Conservation (phyloP, 2,329 filamentous ascomycete genomes). For the Diaporthe sp. region DNA sequence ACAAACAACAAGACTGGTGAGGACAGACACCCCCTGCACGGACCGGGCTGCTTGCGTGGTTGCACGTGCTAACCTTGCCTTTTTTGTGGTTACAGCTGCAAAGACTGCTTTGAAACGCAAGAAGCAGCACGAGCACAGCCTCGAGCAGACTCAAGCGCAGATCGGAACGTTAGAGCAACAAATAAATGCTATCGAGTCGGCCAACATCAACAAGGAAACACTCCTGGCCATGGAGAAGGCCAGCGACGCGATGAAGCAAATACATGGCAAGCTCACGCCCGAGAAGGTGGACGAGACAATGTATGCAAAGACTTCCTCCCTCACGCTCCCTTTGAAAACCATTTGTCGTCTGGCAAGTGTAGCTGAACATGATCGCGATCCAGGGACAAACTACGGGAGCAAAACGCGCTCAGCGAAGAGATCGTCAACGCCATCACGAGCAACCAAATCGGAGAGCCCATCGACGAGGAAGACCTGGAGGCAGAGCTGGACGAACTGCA, state of each 20-base stretch:
- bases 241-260: conserved; percentile 89
- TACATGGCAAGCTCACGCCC: conserved; percentile 90
- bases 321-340: not conserved
- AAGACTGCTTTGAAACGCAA: conserved; percentile 92
- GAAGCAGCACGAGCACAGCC: conserved; percentile 91
- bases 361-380: conserved; percentile 47
- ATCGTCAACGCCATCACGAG: conserved; percentile 88
- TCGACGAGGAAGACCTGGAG: conserved; percentile 90
- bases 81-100: conserved; percentile 71
- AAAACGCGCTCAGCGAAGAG: conserved; percentile 93
- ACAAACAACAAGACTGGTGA: conserved; percentile 94
- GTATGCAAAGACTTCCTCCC: conserved; percentile 66
- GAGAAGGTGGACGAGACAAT: conserved; percentile 97
- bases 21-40: conserved; percentile 39
- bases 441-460: conserved; percentile 73
- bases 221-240: conserved; percentile 94
- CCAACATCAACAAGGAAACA: conserved; percentile 99
- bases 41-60: not conserved
- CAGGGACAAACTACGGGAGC: conserved; percentile 91
- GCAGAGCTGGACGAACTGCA: conserved; percentile 88
- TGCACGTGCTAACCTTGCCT: conserved; percentile 41
- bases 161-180: conserved; percentile 94
- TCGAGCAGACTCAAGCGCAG: conserved; percentile 91
- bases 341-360: conserved; percentile 30
- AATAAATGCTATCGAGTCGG: conserved; percentile 96